Evolutionary conservation across 2,329 filamentous ascomycete species (phyloP), one percentile per base, ranked within the genome.

Genomic region (Elsinoe batatas): DNA sequence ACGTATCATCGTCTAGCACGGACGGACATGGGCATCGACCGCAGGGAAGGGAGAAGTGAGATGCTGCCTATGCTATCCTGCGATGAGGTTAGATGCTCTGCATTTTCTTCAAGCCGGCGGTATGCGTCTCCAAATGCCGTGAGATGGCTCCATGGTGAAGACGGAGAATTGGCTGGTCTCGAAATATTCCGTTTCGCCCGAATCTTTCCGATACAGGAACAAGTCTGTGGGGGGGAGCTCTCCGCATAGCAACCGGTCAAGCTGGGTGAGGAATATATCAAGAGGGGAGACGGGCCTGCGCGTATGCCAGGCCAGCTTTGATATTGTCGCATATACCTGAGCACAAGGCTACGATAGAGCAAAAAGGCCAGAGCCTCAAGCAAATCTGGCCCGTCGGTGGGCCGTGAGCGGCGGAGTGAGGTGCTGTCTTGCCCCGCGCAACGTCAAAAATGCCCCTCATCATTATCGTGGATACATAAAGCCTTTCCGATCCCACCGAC

Each of bases 371-470:
- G 44, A 49, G 26, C 20, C 44, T 32, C 26, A 13, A 38, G 36
- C 26, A 30, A 30, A 5, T 30, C 26, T 30, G 26, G 26, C 26
- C 26, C 5, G 26, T 30, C 26, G 26, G 26, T 30, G 26, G 7
- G 26, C 26, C 26, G 26, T 30, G 26, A 7, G 26, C 26, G 26
- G 26, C 26, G 26, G 26, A 30, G 26, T 30, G 26, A 30, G 26
- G 26, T 30, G 26, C 26, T 30, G 26, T 30, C 26, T 30, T 50
- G 46, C 30, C 46, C 46, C 46, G 32, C 46, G 17, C 46, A 50
- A 50, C 46, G 46, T 50, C 46, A 50, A 35, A 32, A 26, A 15
- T 50, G 46, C 46, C 46, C 46, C 46, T 50, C 46, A 26, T 35
- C 20, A 33, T 33, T 26, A 18, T 46, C 43, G 26, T 30, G 20